Evolutionary conservation across 768 basidiomycete genomes (phyloP).

Genomic region (Kwoniella heveanensis): DNA sequence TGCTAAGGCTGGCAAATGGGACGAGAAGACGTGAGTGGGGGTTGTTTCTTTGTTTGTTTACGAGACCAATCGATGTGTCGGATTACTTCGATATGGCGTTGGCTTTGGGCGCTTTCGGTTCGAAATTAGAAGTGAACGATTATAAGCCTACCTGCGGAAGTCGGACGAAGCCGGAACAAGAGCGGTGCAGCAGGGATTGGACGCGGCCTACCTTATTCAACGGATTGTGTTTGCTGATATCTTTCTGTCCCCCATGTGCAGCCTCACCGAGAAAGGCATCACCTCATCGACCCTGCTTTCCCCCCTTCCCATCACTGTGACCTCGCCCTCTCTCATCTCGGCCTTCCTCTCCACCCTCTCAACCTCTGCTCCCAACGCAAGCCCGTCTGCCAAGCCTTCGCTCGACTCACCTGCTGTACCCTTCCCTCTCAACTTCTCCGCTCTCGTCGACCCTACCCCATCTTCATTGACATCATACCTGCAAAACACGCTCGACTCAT

Average conservation of each 20-base stretch:
- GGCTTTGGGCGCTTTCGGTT: too few relatives aligned
- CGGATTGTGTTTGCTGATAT: too few relatives aligned
- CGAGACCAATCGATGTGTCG: too few relatives aligned
- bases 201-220: too few relatives aligned
- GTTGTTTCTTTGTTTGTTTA: background rate
- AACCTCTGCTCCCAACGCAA: conserved; percentile 58
- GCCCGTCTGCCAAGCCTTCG: conserved; percentile 51
- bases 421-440: conserved; percentile 64
- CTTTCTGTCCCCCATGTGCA: conserved; percentile 48
- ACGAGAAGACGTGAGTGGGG: conserved; percentile 70
- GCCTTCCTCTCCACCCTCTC: conserved; percentile 73
- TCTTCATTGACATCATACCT: conserved; percentile 72
- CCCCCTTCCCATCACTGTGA: conserved; percentile 80
- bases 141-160: too few relatives aligned
- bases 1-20: conserved; percentile 80
- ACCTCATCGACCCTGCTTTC: conserved; percentile 84
- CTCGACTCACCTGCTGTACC: conserved; percentile 30
- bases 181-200: too few relatives aligned
- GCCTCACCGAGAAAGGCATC: conserved; percentile 75
- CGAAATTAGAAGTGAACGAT: too few relatives aligned
- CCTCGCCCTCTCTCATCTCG: conserved; percentile 75
- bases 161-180: too few relatives aligned
- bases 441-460: conserved; percentile 70
- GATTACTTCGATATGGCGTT: too few relatives aligned
- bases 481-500: conserved; percentile 79